Conservation (phyloP, 805 yeast species). For the Wickerhamiella nectarea region DNA sequence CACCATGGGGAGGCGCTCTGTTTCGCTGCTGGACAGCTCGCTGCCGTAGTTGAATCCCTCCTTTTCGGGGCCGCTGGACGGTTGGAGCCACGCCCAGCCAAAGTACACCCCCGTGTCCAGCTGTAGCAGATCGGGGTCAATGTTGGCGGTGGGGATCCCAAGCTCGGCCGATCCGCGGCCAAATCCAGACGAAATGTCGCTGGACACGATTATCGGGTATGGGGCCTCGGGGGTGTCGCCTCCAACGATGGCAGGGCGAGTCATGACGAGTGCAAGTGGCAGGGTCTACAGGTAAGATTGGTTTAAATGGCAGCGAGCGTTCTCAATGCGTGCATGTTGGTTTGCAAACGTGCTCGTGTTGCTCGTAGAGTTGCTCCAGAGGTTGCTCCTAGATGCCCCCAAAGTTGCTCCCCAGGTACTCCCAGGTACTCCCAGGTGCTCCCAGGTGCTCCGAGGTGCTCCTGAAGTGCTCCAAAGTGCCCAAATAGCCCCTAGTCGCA, state of each 20-base stretch:
- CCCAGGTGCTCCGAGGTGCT: no score
- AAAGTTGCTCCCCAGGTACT: no score
- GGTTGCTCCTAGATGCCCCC: no score
- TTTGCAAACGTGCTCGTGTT: no score
- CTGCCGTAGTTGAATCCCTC: constrained; percentile 53
- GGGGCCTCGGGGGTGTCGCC: constrained; percentile 25
- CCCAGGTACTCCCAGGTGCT: no score
- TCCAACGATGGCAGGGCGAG: constrained; percentile 24
- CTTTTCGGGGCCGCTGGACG: constrained; percentile 20
- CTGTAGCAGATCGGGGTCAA: constrained; percentile 41
- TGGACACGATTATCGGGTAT: constrained; percentile 25
- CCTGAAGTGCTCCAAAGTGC: no score
- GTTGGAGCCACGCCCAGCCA: constrained; percentile 43
- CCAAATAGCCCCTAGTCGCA: no score
- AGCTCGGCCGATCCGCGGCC: constrained; percentile 91
- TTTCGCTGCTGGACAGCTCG: constrained; percentile 28
- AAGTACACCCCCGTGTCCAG: constrained; percentile 73
- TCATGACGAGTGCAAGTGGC: no score
- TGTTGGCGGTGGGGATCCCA: constrained; percentile 92
- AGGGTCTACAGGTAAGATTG: no score
- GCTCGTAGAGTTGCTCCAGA: no score
- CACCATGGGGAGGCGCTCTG: constrained; percentile 65
- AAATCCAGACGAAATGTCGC: constrained; percentile 61
- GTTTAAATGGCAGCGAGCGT: no score
- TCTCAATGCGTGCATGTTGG: no score